phyloP scores from a whole-genome alignment of 2,329 filamentous ascomycete genomes.

The Microdochium trichocladiopsis region DNA sequence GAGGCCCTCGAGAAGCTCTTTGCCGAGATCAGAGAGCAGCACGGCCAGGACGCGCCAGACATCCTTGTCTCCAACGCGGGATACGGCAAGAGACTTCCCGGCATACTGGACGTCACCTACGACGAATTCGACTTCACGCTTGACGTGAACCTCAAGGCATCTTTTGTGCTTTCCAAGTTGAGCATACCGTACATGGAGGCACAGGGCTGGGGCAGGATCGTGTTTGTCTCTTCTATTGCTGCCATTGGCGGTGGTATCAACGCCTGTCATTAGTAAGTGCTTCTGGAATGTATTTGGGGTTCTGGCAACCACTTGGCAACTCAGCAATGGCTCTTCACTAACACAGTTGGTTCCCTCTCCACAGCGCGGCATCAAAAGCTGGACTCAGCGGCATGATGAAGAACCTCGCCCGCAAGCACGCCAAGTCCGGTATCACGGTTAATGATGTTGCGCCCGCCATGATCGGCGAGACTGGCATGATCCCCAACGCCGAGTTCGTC shows the following conservation, averaged over 20 bases:
- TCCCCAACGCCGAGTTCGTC: conserved; percentile 44
- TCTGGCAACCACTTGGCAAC: neutral
- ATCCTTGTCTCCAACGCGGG: conserved; percentile 63
- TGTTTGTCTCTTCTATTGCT: conserved; percentile 58
- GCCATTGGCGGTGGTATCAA: conserved; percentile 58
- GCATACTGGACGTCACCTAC: conserved; percentile 50
- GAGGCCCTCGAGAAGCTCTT: conserved; percentile 48
- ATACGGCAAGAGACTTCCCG: conserved; percentile 52
- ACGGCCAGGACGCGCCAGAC: conserved; percentile 45
- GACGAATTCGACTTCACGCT: conserved; percentile 60
- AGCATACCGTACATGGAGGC: conserved; percentile 53
- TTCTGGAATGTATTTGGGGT: neutral
- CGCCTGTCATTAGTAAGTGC: conserved; percentile 41
- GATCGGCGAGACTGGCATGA: conserved; percentile 59
- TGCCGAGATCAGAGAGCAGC: conserved; percentile 41
- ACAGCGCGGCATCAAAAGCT: conserved; percentile 49
- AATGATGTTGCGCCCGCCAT: conserved; percentile 65
- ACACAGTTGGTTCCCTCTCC: neutral
- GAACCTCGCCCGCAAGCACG: conserved; percentile 53
- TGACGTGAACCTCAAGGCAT: conserved; percentile 53
- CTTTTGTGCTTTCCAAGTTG: conserved; percentile 55
- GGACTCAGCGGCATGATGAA: conserved; percentile 59
- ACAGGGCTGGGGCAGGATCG: conserved; percentile 55
- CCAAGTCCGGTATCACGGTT: conserved; percentile 54
- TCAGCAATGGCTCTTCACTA: neutral